phyloP scores from a whole-genome alignment of 352 stramenopile genomes.

The Globisporangium rhizosaccharum region DNA sequence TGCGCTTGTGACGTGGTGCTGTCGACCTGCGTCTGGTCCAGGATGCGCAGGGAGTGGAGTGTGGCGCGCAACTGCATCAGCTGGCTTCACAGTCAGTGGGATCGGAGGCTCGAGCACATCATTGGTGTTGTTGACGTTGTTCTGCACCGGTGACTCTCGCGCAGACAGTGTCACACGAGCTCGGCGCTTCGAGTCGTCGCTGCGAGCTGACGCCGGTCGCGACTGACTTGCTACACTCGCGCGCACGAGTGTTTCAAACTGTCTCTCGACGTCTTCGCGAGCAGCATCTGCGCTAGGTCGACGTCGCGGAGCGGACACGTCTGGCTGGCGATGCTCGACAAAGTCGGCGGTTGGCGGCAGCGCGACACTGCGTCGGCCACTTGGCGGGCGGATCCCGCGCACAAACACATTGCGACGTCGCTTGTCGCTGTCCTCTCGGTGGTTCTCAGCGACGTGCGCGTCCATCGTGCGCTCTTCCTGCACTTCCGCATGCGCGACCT shows the following conservation, averaged over 20 bases:
- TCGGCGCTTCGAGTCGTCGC: no score
- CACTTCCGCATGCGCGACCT: no score
- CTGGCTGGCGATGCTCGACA: no score
- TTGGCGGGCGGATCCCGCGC: no score
- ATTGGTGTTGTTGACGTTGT: neutral
- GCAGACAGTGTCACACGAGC: neutral
- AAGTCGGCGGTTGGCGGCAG: neutral
- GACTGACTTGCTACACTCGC: neutral
- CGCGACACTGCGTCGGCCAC: no score
- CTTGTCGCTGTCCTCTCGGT: no score
- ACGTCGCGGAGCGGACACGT: neutral
- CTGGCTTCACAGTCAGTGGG: neutral
- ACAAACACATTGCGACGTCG: no score
- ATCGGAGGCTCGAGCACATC: neutral
- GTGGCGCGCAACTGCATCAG: neutral
- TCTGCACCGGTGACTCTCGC: neutral
- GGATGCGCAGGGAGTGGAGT: neutral
- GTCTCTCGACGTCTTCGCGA: constrained; percentile 8
- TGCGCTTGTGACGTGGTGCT: neutral
- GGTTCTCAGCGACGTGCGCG: no score
- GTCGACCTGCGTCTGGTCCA: neutral
- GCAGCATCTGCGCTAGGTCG: constrained; percentile 1
- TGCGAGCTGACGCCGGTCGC: neutral
- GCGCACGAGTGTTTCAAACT: constrained; percentile 11
- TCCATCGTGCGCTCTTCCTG: no score